These are phyloP conservation scores for Nothophaeocryptopus gaeumannii DNA, from an alignment of 2,329 filamentous ascomycete species.

Conservation along the genomic window DNA sequence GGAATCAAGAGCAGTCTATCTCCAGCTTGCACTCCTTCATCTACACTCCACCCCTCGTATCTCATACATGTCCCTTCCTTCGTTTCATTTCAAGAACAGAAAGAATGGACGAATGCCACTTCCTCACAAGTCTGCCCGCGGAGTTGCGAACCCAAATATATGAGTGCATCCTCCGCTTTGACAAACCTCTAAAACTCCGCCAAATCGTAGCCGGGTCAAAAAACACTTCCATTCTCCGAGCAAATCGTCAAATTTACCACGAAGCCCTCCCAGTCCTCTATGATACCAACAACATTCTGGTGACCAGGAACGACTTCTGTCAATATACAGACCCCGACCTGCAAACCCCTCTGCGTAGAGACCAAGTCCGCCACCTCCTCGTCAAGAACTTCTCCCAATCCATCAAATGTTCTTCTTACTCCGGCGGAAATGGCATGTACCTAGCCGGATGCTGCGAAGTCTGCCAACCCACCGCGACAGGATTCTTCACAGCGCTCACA, in stretches of 20 bases:
- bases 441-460: slow-evolving; percentile 20
- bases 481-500: slow-evolving; percentile 15
- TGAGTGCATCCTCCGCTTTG: slow-evolving; percentile 17
- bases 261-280: slow-evolving; percentile 48
- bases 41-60: no score
- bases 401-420: slow-evolving; percentile 21
- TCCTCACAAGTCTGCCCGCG: slow-evolving; percentile 13
- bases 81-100: no score
- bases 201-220: slow-evolving; percentile 25
- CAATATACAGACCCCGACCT: slow-evolving; percentile 13
- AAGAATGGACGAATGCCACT: slow-evolving; percentile 6
- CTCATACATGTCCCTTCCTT: no score
- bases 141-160: slow-evolving; percentile 18
- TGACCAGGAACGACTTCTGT: slow-evolving; percentile 22
- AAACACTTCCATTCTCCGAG: slow-evolving; percentile 32
- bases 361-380: slow-evolving; percentile 16
- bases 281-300: slow-evolving; percentile 43
- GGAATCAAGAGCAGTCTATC: no score
- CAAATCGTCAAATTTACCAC: slow-evolving; percentile 44
- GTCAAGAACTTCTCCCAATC: slow-evolving; percentile 21
- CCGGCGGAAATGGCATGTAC: slow-evolving; percentile 17
- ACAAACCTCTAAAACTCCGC: slow-evolving; percentile 21
- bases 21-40: no score
- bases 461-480: slow-evolving; percentile 17
- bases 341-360: slow-evolving; percentile 19